These are phyloP conservation scores for Beauveria pseudobassiana DNA, from an alignment of 2,329 filamentous ascomycete species.

Conservation along the genomic window DNA sequence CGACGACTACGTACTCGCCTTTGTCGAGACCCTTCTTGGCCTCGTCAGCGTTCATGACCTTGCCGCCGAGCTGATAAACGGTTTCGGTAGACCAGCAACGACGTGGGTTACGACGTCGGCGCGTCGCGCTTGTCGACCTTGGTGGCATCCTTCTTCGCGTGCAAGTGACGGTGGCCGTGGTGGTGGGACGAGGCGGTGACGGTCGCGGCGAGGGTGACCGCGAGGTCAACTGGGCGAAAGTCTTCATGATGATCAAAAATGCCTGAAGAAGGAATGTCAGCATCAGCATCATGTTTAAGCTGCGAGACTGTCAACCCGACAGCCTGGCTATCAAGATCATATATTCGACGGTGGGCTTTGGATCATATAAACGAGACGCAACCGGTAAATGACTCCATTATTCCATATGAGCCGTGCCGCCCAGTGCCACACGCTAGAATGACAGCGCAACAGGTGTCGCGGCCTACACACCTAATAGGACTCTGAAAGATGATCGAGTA, in stretches of 20 bases:
- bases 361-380: neutral
- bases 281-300: neutral
- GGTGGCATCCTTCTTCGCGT: slow-evolving; percentile 39
- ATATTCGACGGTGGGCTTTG: too few species aligned
- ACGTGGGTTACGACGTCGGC: slow-evolving; percentile 40
- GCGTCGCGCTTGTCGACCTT: slow-evolving; percentile 38
- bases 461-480: neutral
- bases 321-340: neutral
- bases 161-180: slow-evolving; percentile 53
- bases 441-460: neutral
- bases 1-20: slow-evolving; percentile 61
- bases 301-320: neutral
- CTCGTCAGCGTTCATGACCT: slow-evolving; percentile 51
- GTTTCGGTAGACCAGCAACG: slow-evolving; percentile 54
- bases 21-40: slow-evolving; percentile 65
- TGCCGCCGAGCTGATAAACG: slow-evolving; percentile 64
- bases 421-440: neutral
- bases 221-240: slow-evolving; percentile 32
- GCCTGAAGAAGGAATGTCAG: neutral
- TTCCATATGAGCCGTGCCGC: neutral
- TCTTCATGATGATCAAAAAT: slow-evolving; percentile 10
- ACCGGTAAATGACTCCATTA: too few species aligned
- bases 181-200: slow-evolving; percentile 54
- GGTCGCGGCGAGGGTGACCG: slow-evolving; percentile 44
- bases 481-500: neutral